phyloP scores from a whole-genome alignment of 1,284 basidiomycete species.

The Apiotrichum sp. region DNA sequence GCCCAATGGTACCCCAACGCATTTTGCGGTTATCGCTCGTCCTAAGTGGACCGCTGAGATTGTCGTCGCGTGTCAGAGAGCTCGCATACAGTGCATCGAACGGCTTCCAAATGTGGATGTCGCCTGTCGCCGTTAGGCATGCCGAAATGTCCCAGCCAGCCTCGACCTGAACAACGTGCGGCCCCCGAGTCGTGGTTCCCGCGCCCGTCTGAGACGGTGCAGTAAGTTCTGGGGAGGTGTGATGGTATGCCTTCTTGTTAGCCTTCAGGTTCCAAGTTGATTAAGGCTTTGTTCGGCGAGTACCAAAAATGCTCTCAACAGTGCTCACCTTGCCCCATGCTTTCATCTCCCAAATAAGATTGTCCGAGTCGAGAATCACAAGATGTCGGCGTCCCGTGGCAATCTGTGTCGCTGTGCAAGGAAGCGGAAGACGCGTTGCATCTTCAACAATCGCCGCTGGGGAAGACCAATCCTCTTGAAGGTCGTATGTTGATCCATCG shows the following conservation, averaged over 20 bases:
- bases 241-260: conserved; percentile 27
- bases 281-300: too few species aligned
- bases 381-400: conserved; percentile 35
- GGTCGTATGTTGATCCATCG: conserved; percentile 56
- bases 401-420: conserved; percentile 28
- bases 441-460: conserved; percentile 21
- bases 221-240: conserved; percentile 32
- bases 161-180: conserved; percentile 57
- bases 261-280: too few species aligned
- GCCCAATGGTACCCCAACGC: conserved; percentile 31
- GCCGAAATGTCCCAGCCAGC: conserved; percentile 70
- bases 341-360: conserved; percentile 42
- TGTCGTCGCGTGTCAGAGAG: conserved; percentile 29
- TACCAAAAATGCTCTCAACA: too few species aligned
- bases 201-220: conserved; percentile 27
- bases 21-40: conserved; percentile 37
- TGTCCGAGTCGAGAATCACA: conserved; percentile 39
- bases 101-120: conserved; percentile 72
- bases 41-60: conserved; percentile 45
- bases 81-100: conserved; percentile 36
- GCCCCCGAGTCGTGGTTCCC: conserved; percentile 9
- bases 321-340: conserved; percentile 34
- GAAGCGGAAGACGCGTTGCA: conserved; percentile 35
- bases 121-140: conserved; percentile 61
- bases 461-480: conserved; percentile 45